phyloP scores from a whole-genome alignment of 257 asterid species.

The Nicotiana obtusifolia region DNA sequence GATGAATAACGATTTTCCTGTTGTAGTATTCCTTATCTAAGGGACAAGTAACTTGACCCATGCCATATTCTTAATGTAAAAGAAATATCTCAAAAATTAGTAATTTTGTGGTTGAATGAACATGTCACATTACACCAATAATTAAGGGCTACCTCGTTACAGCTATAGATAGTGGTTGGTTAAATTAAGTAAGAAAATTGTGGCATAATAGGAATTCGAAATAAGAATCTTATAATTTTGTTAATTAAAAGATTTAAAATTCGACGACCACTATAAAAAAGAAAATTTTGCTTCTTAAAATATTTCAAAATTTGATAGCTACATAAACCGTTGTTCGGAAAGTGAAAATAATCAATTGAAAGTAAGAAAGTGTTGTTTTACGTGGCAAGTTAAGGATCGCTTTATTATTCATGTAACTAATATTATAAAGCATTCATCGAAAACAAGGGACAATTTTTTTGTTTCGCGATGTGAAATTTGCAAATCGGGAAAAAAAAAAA shows the following conservation, averaged over 20 bases:
- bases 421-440: no score
- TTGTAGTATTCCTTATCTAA: not conserved
- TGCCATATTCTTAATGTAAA: not conserved
- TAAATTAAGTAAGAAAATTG: not conserved
- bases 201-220: not conserved
- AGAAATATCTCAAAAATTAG: no score
- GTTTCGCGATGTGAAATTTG: no score
- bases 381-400: not conserved
- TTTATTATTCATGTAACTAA: no score
- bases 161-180: not conserved
- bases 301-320: no score
- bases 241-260: no score
- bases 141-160: not conserved
- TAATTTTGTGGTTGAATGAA: not conserved
- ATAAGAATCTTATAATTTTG: not conserved
- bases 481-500: no score
- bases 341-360: not conserved
- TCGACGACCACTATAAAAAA: not conserved
- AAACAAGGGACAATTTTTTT: no score
- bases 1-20: not conserved
- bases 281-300: not conserved
- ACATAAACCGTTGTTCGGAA: no score
- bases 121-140: not conserved
- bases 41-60: conserved; percentile 11
- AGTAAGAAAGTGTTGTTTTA: no score